Evolutionary conservation across 371 early-diverging fungal species (phyloP).

Genomic region (Polyrhizophydium stewartii): DNA sequence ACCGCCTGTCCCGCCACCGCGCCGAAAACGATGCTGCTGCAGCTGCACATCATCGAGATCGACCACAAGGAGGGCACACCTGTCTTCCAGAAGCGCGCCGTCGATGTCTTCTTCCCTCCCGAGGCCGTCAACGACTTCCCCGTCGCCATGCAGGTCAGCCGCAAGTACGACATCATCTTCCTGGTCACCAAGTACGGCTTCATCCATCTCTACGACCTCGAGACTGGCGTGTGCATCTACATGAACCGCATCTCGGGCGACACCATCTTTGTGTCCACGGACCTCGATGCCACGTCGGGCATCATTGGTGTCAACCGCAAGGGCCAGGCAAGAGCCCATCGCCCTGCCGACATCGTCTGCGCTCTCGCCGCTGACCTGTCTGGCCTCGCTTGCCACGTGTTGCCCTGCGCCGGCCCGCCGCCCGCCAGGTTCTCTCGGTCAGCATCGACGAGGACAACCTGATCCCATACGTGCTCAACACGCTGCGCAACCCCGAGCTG

Average conservation of each 20-base stretch:
- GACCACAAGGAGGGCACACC: slow-evolving; percentile 93
- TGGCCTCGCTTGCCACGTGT: neutral
- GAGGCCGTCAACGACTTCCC: slow-evolving; percentile 95
- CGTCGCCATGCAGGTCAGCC: slow-evolving; percentile 92
- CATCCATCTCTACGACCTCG: slow-evolving; percentile 93
- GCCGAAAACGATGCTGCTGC: too few relatives aligned
- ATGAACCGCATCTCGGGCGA: slow-evolving; percentile 96
- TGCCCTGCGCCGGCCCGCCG: neutral
- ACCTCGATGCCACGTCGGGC: slow-evolving; percentile 78
- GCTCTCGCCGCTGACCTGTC: too few relatives aligned
- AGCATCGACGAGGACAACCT: slow-evolving; percentile 82
- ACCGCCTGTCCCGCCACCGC: slow-evolving; percentile 4
- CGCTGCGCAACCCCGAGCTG: slow-evolving; percentile 79
- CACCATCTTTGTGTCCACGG: slow-evolving; percentile 96
- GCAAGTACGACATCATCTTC: slow-evolving; percentile 87
- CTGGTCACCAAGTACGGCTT: slow-evolving; percentile 97
- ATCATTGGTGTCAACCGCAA: slow-evolving; percentile 94
- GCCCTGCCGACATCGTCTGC: too few relatives aligned
- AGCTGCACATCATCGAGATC: slow-evolving; percentile 95
- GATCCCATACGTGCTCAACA: slow-evolving; percentile 85
- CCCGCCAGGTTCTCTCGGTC: slow-evolving; percentile 81
- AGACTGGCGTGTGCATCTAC: slow-evolving; percentile 88
- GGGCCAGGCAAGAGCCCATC: slow-evolving; percentile 68
- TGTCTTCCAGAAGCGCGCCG: slow-evolving; percentile 81
- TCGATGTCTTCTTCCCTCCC: slow-evolving; percentile 93